A percentile compares a stretch with the other conserved stretches of the same genome.
Conservation (phyloP, 2,329 filamentous ascomycete species). For the Malbranchea zuffiana region DNA sequence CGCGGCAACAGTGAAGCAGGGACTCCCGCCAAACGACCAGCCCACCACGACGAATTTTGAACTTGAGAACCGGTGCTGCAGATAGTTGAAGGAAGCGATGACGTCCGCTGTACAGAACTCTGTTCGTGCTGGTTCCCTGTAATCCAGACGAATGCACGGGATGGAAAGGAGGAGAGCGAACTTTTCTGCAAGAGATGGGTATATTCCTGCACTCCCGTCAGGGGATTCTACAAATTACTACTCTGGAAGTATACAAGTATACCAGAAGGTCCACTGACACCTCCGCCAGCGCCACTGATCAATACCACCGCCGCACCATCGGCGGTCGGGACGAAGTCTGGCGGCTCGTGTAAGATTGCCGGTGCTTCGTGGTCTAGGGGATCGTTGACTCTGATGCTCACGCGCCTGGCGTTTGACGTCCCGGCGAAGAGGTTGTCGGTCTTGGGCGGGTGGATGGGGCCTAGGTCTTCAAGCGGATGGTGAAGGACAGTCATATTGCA, state of each 20-base stretch:
- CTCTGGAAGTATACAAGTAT: conserved; percentile 16
- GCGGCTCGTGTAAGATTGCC: conserved; percentile 26
- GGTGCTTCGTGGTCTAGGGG: conserved; percentile 18
- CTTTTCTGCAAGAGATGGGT: conserved; percentile 34
- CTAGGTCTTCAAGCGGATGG: conserved; percentile 9
- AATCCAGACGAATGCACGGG: conserved; percentile 34
- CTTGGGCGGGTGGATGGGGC: conserved; percentile 14
- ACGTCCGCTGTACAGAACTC: conserved; percentile 30
- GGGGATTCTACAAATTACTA: no score
- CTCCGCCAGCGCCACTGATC: conserved; percentile 28
- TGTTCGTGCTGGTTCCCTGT: conserved; percentile 28
- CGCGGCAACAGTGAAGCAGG: conserved; percentile 30
- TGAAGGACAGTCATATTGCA: conserved; percentile 5
- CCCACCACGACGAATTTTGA: conserved; percentile 33
- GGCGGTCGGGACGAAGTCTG: conserved; percentile 16
- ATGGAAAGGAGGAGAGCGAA: conserved; percentile 30
- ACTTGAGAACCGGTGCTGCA: conserved; percentile 23
- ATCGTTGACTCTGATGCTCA: conserved; percentile 17
- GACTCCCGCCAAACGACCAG: conserved; percentile 36
- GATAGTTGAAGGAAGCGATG: conserved; percentile 27
- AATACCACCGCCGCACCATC: conserved; percentile 21
- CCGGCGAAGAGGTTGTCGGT: conserved; percentile 8
- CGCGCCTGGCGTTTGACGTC: conserved; percentile 10
- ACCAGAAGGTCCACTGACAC: conserved; percentile 32
- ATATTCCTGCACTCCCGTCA: conserved; percentile 19